Evolutionary conservation across 1,139 yeast species (phyloP).

Genomic region (Suhomyces bribrorum): DNA sequence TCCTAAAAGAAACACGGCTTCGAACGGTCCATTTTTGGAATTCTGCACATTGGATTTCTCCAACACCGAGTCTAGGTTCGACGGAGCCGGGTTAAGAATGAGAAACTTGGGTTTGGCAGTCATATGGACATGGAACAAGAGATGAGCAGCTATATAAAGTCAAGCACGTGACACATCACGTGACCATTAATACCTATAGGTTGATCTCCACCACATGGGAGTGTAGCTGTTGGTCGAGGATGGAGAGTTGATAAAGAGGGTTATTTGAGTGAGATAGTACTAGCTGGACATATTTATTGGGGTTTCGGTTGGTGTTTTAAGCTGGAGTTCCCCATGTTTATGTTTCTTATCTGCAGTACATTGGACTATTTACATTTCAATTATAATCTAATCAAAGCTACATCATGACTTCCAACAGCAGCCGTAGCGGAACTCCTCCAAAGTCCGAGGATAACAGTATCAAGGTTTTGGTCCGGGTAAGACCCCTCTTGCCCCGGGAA

Average conservation of each 20-base stretch:
- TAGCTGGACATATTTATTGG: background rate
- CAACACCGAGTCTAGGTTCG: slow-evolving; percentile 41
- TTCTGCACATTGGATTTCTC: slow-evolving; percentile 52
- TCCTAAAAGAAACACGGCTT: slow-evolving; percentile 54
- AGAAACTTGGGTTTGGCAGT: slow-evolving; percentile 33
- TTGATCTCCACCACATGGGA: too few species aligned
- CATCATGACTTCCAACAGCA: background rate
- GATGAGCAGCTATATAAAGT: background rate
- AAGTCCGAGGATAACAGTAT: slow-evolving; percentile 27
- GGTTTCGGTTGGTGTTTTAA: too few species aligned
- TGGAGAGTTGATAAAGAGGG: too few species aligned
- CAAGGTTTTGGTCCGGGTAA: slow-evolving; percentile 47
- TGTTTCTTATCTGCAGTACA: background rate
- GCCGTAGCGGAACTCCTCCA: background rate
- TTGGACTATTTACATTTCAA: slow-evolving; percentile 5
- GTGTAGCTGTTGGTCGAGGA: too few species aligned
- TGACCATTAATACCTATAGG: background rate
- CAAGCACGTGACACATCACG: background rate
- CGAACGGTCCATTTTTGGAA: slow-evolving; percentile 66
- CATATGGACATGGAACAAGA: slow-evolving; percentile 1
- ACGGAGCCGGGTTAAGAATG: slow-evolving; percentile 51
- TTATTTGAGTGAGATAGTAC: background rate
- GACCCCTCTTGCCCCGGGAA: slow-evolving; percentile 47
- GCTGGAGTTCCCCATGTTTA: background rate
- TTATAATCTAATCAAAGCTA: background rate